Base-by-base conservation (phyloP, 257 asterid species). In the Solanum clarkiae region DNA sequence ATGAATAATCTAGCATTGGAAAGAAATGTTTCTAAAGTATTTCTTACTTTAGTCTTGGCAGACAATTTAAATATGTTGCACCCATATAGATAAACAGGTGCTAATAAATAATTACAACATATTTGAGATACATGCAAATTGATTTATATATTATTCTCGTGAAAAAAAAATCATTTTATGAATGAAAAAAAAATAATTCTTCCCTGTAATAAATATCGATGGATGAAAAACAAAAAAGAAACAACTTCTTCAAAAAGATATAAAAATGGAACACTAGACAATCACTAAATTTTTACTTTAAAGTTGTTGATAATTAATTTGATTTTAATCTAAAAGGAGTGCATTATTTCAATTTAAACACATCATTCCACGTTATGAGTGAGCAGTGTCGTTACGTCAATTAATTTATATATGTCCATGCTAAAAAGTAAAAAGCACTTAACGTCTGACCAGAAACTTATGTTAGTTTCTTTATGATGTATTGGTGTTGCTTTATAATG, bases 241-340 rank as follows among this genome's bases (percentile, higher is more conserved):
- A 18, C 80, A 26, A 26, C 82, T 77, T 77, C 26, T 53, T 15
- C 5, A 15, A 53, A 51, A 77, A 53, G 47, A 24, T 29, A 6
- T 16, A 15, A 77, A 77, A 26, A 77, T 77, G 82, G 62, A 75
- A 89, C 90, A 91, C 90, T 89, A 10, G 91, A 89, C 85, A 77
- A 2, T 84, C 93, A 86, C 93, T 88, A 80, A 62, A 81, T 2
- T 24, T 7, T 29, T 70, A 17, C 45, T 77, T 51, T 8, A 53
- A 18, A 7, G 55, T 56, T 9, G 60, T n/a, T 66, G 8, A 79
- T n/a, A 10, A 56, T 16, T 14, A 44, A 45, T 20, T 74, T 18
- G 57, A 56, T 26, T 74, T 18, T 7, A 77, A 51, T 53, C 9
- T 51, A 26, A 26, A 66, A 36, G 22, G 42, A 9, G 49, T 49